A percentile compares a stretch with the other conserved stretches of the same genome.
phyloP scores from a whole-genome alignment of 129 eudicot species.

The Tagetes patula region DNA sequence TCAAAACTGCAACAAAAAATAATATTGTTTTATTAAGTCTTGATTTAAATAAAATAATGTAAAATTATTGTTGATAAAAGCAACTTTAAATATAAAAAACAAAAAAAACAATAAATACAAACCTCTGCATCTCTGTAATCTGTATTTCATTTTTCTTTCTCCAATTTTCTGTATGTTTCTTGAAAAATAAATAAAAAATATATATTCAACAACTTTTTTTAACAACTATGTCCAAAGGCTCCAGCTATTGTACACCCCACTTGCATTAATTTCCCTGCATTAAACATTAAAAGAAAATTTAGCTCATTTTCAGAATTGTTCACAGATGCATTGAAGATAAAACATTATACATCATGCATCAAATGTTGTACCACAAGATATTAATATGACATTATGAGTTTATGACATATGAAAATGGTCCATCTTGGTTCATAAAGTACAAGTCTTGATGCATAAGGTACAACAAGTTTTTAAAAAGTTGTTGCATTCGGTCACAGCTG shows the following conservation, averaged over 20 bases:
- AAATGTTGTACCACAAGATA: constrained; percentile 2
- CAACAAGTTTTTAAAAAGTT: background rate
- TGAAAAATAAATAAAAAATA: constrained; percentile 7
- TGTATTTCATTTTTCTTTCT: constrained; percentile 28
- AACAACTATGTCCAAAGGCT: constrained; percentile 58
- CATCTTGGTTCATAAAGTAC: background rate
- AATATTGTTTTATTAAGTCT: constrained; percentile 13
- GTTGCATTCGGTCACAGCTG: constrained; percentile 24
- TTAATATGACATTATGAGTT: too few species aligned
- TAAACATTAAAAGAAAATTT: background rate
- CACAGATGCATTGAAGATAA: background rate
- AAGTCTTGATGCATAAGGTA: background rate
- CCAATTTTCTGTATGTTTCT: constrained; percentile 1
- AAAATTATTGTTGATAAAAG: constrained; percentile 8
- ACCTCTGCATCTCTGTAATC: constrained; percentile 36
- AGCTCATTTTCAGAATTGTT: background rate
- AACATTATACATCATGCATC: background rate
- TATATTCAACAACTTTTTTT: background rate
- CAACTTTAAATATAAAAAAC: background rate
- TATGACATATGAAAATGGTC: background rate
- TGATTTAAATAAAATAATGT: background rate
- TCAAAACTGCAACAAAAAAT: constrained; percentile 20
- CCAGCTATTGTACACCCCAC: constrained; percentile 65
- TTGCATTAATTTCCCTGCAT: constrained; percentile 86
- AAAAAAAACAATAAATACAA: constrained; percentile 22